Base-by-base conservation (phyloP, 805 yeast genomes). In the Wickerhamiella qilinensis region DNA sequence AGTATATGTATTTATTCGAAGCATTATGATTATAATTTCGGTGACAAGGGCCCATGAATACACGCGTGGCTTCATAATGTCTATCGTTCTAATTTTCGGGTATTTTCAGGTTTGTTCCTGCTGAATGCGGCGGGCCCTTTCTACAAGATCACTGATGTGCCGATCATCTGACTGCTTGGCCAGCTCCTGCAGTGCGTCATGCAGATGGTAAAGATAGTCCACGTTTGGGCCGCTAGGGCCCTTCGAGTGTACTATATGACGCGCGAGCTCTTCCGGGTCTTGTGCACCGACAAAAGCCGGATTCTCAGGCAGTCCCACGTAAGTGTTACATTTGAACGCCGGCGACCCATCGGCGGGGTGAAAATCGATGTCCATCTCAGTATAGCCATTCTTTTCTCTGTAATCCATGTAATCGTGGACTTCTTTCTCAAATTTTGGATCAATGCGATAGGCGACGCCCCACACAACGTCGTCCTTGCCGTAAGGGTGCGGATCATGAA, bases 341-440 rank as follows among this genome's bases (percentile, higher is more conserved):
- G 8, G 9, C 9, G 37, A 7, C 35, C 31, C 38, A 14, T 50
- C 46, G 14, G 64, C 59, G 9, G 80, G 61, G 45, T 68, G 67
- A 51, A 84, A 82, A 4, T 72, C 73, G 3, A 84, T 76, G 18
- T 64, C 57, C 45, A 80, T 83, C 2, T 73, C 62, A 1, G 83
- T 64, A 56, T 86, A 86, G 0, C 96, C 97, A 51, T 84, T 85
- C 55, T 84, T 85, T 49, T 86, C 97, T 39, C 97, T 64, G 12
- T 72, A 66, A 48, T 86, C 93, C 36, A 86, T 63, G 47, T 83
- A 78, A 14, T 69, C 75, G 24, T 64, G 63, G 15, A 83, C 91
- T 41, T 69, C 68, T 4, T 56, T 54, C 0, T 77, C 85, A 37
- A 69, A 54, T 38, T 72, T 70, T 1, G 83, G 69, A 3, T 76